A percentile compares a stretch with the other conserved stretches of the same genome.
Conservation (phyloP, 2,329 filamentous ascomycete species). For the Thelonectria blattea region DNA sequence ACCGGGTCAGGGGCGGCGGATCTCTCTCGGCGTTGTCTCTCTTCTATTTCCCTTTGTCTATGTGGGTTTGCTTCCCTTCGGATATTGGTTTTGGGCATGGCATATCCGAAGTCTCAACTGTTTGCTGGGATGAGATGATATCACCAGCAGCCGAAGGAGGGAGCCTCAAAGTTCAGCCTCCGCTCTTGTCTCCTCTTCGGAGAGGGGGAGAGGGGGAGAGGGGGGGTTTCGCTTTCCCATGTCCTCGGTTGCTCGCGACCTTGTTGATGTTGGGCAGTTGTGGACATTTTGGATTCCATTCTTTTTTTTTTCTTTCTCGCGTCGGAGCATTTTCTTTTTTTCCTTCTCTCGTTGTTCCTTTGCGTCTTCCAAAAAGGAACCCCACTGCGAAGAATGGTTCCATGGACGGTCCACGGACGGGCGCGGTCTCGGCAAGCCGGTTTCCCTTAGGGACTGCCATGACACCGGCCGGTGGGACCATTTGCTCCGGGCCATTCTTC, state of each 20-base stretch:
- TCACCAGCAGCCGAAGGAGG: background rate
- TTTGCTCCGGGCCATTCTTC: background rate
- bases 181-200: too few species aligned
- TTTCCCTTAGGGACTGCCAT: background rate
- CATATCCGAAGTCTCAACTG: background rate
- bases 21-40: slow-evolving; percentile 22
- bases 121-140: background rate
- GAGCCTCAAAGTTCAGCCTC: too few species aligned
- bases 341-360: slow-evolving; percentile 9
- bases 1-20: slow-evolving; percentile 15
- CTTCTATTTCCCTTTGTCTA: background rate
- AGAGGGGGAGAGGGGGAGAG: too few species aligned
- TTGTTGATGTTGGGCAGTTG: too few species aligned
- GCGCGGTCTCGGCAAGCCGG: background rate
- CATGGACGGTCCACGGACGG: background rate
- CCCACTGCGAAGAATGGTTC: too few species aligned
- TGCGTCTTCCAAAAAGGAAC: slow-evolving; percentile 1
- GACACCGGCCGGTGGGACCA: background rate
- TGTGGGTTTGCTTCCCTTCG: background rate
- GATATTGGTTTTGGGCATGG: slow-evolving; percentile 10
- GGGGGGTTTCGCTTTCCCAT: too few species aligned
- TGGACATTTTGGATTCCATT: too few species aligned
- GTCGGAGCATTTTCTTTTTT: slow-evolving; percentile 4
- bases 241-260: too few species aligned
- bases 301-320: background rate